Conservation (phyloP, 805 yeast species). For the Metschnikowia similis region DNA sequence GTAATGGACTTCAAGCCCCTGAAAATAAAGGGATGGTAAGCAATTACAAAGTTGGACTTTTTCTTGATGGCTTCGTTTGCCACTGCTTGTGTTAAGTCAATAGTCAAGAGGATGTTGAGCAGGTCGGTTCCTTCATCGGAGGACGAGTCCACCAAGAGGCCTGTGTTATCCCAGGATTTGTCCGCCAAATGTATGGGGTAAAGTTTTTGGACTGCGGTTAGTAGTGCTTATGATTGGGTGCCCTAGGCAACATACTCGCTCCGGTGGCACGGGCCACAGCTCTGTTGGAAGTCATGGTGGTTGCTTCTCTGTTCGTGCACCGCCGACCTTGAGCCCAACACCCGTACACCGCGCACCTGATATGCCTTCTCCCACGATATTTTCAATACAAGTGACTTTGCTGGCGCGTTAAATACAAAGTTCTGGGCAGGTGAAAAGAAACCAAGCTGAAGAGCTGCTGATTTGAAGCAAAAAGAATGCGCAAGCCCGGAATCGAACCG, state of each 20-base stretch:
- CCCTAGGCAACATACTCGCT: slow-evolving; percentile 30
- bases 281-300: slow-evolving; percentile 32
- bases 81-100: slow-evolving; percentile 81
- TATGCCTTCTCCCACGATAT: background rate
- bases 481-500: slow-evolving; percentile 24
- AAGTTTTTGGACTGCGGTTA: slow-evolving; percentile 55
- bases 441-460: no score
- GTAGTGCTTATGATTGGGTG: slow-evolving; percentile 1
- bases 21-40: slow-evolving; percentile 93
- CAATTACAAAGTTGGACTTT: slow-evolving; percentile 58
- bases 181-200: slow-evolving; percentile 85
- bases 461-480: slow-evolving; percentile 11
- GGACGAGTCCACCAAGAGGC: slow-evolving; percentile 71
- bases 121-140: slow-evolving; percentile 17
- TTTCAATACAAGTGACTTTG: no score
- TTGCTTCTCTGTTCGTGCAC: background rate
- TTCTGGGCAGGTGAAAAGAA: no score
- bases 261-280: slow-evolving; percentile 40
- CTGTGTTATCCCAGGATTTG: slow-evolving; percentile 92
- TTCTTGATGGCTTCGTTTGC: slow-evolving; percentile 74
- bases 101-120: slow-evolving; percentile 57
- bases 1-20: slow-evolving; percentile 75
- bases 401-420: no score
- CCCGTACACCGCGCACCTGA: background rate
- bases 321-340: background rate